Percentiles rank a stretch among this genome's conserved stretches.
Conservation (phyloP, 192 early-diverging fungal species). For the Gonapodya sp. region DNA sequence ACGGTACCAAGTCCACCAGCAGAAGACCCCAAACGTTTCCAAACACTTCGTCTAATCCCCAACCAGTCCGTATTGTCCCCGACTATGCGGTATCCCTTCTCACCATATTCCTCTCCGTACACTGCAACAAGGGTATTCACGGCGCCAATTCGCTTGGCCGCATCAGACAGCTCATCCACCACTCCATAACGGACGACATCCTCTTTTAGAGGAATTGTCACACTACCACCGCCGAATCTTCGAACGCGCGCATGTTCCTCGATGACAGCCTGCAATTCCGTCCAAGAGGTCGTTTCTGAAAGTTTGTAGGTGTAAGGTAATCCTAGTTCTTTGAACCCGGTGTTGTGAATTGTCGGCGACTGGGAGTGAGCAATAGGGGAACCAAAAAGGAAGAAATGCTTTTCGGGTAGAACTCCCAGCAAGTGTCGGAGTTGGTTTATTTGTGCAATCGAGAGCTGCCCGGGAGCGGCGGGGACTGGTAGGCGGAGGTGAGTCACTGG, state of each 20-base stretch:
- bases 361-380: constrained; percentile 81
- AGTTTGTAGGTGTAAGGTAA: constrained; percentile 74
- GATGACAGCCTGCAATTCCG: constrained; percentile 20
- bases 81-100: constrained; percentile 30
- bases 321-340: constrained; percentile 74
- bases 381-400: constrained; percentile 79
- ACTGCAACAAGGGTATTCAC: constrained; percentile 75
- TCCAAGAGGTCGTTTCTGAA: constrained; percentile 42
- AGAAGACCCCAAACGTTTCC: background rate
- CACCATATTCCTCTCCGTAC: constrained; percentile 16
- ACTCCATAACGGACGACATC: constrained; percentile 58
- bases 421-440: constrained; percentile 63
- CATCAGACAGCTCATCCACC: constrained; percentile 58
- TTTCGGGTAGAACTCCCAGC: constrained; percentile 56
- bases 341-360: constrained; percentile 88
- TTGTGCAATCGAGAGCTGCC: constrained; percentile 75
- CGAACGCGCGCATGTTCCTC: constrained; percentile 19
- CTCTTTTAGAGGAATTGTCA: constrained; percentile 94
- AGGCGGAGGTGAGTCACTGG: constrained; percentile 85
- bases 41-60: constrained; percentile 50
- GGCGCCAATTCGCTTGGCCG: constrained; percentile 81
- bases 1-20: constrained; percentile 12
- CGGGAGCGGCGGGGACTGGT: constrained; percentile 77
- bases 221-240: constrained; percentile 84
- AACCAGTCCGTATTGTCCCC: constrained; percentile 98